Conservation (phyloP, 352 stramenopile species). For the Phytopythium cucurbitacearum region DNA sequence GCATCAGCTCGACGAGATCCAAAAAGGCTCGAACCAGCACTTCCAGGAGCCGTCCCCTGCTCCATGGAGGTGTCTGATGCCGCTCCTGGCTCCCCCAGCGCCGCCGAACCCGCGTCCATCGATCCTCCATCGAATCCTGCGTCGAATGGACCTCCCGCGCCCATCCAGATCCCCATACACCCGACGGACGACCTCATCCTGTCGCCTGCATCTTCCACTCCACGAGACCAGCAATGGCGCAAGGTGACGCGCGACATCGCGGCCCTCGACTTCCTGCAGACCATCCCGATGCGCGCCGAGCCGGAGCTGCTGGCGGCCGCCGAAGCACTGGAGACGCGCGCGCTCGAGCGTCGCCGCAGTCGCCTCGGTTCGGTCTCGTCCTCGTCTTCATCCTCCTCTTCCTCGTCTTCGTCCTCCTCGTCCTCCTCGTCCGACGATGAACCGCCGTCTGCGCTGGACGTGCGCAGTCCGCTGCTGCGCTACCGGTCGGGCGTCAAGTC, state of each 20-base stretch:
- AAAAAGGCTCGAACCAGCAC: too few species aligned
- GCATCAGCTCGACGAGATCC: too few species aligned
- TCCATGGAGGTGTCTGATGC: too few species aligned
- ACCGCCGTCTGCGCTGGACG: too few species aligned
- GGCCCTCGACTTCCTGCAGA: conserved; percentile 85
- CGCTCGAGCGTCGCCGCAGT: background rate
- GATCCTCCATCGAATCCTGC: too few species aligned
- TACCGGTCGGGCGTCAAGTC: conserved; percentile 81
- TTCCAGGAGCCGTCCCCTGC: too few species aligned
- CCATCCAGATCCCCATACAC: too few species aligned
- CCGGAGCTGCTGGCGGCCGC: background rate
- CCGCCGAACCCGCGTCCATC: too few species aligned
- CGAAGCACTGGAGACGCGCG: conserved; percentile 1
- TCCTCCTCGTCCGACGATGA: conserved; percentile 1
- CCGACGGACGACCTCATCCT: too few species aligned
- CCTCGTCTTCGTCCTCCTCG: background rate
- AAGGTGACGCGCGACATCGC: conserved; percentile 85
- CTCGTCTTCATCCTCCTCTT: background rate
- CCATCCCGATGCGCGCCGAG: conserved; percentile 83
- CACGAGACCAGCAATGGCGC: conserved; percentile 47
- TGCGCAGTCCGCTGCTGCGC: conserved; percentile 36
- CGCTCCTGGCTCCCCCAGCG: too few species aligned
- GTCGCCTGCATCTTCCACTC: too few species aligned
- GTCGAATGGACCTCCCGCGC: too few species aligned
- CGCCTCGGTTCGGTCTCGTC: background rate